These are phyloP conservation scores for Solanum ossicruentum DNA, from an alignment of 257 asterid species.

Conservation along the genomic window DNA sequence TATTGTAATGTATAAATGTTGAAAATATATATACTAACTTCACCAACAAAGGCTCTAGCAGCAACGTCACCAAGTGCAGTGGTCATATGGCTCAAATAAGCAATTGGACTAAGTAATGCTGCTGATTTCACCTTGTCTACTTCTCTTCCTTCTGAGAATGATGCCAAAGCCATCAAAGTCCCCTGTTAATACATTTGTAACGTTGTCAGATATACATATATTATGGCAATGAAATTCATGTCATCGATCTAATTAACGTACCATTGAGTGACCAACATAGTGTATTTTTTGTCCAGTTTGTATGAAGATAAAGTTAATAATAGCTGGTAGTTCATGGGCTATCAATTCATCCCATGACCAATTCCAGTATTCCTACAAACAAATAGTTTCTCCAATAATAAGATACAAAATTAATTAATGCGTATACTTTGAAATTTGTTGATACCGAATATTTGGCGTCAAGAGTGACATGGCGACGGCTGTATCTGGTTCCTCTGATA, in stretches of 20 bases:
- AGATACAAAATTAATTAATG: not conserved
- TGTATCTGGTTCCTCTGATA: conserved; percentile 57
- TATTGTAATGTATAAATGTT: not conserved
- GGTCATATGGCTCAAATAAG: conserved; percentile 54
- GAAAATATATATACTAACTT: conserved; percentile 17
- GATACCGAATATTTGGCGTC: conserved; percentile 32
- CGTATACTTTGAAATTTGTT: not conserved
- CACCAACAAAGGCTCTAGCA: conserved; percentile 44
- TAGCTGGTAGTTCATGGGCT: conserved; percentile 39
- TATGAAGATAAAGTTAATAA: conserved; percentile 27
- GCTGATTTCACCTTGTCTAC: conserved; percentile 61
- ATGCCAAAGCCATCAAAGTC: conserved; percentile 51
- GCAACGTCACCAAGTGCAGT: conserved; percentile 37
- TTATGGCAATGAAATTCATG: not conserved
- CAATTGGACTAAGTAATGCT: conserved; percentile 54
- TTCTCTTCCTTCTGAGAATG: conserved; percentile 47
- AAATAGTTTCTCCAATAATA: not conserved
- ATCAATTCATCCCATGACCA: conserved; percentile 82
- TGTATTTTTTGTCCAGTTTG: conserved; percentile 46
- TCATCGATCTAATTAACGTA: not conserved
- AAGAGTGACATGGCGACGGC: conserved; percentile 47
- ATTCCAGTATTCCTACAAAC: conserved; percentile 42
- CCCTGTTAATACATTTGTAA: conserved; percentile 24
- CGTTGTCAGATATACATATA: too few relatives aligned
- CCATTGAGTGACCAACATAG: conserved; percentile 67